These are phyloP conservation scores for Paraphoma chrysanthemicola DNA, from an alignment of 2,329 filamentous ascomycete genomes.

Conservation along the genomic window DNA sequence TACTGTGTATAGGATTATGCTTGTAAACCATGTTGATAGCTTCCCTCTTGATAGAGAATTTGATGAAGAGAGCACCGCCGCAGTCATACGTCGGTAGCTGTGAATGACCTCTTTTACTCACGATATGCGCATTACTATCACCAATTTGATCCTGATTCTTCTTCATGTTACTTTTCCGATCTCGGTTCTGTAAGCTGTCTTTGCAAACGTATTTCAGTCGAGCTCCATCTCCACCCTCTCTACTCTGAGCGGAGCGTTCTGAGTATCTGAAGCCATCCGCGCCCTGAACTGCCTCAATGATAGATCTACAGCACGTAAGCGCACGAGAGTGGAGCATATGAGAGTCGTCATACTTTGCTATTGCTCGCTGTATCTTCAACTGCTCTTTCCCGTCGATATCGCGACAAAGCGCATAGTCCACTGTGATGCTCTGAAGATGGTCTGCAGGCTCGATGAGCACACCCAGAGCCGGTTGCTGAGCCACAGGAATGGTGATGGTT, in stretches of 20 bases:
- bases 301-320: constrained; percentile 23
- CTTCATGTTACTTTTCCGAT: constrained; percentile 32
- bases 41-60: constrained; percentile 43
- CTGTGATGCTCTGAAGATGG: constrained; percentile 36
- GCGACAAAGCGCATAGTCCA: constrained; percentile 36
- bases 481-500: constrained; percentile 39
- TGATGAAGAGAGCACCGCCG: constrained; percentile 42
- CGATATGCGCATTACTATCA: constrained; percentile 8
- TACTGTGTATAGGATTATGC: constrained; percentile 44
- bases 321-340: not conserved
- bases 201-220: constrained; percentile 43
- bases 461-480: constrained; percentile 33
- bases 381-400: constrained; percentile 34
- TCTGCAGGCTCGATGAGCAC: constrained; percentile 34
- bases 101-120: constrained; percentile 3
- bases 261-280: constrained; percentile 45
- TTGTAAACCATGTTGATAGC: constrained; percentile 46
- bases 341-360: constrained; percentile 27
- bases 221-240: constrained; percentile 35
- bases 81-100: constrained; percentile 38
- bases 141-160: constrained; percentile 22
- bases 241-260: constrained; percentile 40
- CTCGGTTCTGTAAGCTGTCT: constrained; percentile 42
- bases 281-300: constrained; percentile 38
- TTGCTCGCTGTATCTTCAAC: constrained; percentile 37